These are phyloP conservation scores for Coniochaeta sp. DNA, from an alignment of 2,329 filamentous ascomycete genomes.

Conservation along the genomic window DNA sequence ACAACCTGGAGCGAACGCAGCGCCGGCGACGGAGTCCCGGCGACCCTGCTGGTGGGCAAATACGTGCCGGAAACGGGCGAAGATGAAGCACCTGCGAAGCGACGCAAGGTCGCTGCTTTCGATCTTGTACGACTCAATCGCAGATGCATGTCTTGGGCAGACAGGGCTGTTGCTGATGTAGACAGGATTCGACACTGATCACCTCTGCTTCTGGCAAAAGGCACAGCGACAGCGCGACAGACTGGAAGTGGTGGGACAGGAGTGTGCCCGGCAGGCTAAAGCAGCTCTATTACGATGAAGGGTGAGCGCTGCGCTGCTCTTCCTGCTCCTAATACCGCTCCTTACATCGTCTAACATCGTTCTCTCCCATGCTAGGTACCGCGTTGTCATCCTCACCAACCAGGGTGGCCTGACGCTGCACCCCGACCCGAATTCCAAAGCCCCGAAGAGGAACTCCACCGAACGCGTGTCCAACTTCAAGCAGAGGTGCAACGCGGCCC, in stretches of 20 bases:
- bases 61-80: slow-evolving; percentile 44
- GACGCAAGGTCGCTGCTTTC: slow-evolving; percentile 62
- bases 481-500: slow-evolving; percentile 62
- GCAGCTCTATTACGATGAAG: slow-evolving; percentile 59
- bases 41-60: slow-evolving; percentile 67
- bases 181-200: slow-evolving; percentile 81
- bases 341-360: slow-evolving; percentile 3
- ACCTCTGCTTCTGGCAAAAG: slow-evolving; percentile 72
- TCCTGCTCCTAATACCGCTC: not conserved
- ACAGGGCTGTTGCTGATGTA: not conserved
- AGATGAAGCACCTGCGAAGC: slow-evolving; percentile 22
- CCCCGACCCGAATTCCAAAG: slow-evolving; percentile 59
- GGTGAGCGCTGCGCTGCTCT: slow-evolving; percentile 32
- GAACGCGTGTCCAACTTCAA: slow-evolving; percentile 76
- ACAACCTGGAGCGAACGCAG: slow-evolving; percentile 66
- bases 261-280: slow-evolving; percentile 61
- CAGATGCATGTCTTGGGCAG: not conserved
- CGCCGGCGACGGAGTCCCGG: slow-evolving; percentile 35
- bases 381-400: slow-evolving; percentile 77
- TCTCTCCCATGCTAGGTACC: slow-evolving; percentile 52
- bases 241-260: slow-evolving; percentile 93
- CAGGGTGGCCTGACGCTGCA: slow-evolving; percentile 77
- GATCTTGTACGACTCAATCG: slow-evolving; percentile 44
- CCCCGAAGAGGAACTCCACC: slow-evolving; percentile 54
- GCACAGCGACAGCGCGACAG: slow-evolving; percentile 60